A percentile compares a stretch with the other conserved stretches of the same genome.
These are phyloP conservation scores for Begonia loranthoides DNA, from an alignment of 306 rosid species.

Conservation along the genomic window DNA sequence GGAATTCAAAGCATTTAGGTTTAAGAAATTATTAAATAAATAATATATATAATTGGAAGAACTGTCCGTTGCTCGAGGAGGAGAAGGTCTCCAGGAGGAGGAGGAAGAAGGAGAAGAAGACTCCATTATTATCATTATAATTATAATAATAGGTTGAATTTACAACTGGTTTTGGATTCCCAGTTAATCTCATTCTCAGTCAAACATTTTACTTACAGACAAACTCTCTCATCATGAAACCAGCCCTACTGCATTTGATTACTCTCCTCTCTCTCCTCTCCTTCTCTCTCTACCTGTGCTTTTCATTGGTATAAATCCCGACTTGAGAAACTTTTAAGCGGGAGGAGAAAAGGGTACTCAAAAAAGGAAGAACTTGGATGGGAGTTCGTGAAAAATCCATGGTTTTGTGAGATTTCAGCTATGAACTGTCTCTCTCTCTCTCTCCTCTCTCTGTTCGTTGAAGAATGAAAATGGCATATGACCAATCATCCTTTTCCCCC, in stretches of 20 bases:
- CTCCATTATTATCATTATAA: no score
- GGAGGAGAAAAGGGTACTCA: conserved; percentile 15
- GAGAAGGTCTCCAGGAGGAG: no score
- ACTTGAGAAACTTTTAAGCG: conserved; percentile 19
- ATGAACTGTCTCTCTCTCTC: conserved; percentile 1
- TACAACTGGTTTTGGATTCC: no score
- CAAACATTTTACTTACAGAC: conserved; percentile 1
- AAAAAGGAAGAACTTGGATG: conserved; percentile 22
- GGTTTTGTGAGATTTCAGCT: conserved; percentile 13
- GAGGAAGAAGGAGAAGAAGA: no score
- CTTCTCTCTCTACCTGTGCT: conserved; percentile 9
- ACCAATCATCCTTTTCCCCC: conserved; percentile 99
- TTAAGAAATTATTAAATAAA: no score
- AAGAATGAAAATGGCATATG: conserved; percentile 95
- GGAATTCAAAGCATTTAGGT: no score
- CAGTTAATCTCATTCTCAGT: no score
- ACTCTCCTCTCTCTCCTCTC: conserved; percentile 11
- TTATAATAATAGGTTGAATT: no score
- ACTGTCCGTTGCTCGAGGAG: no score
- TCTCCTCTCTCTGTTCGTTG: conserved; percentile 37
- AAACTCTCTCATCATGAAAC: conserved; percentile 13
- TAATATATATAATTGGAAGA: no score
- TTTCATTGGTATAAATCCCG: not conserved
- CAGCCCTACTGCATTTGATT: conserved; percentile 5
- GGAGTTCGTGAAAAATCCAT: conserved; percentile 23